These are phyloP conservation scores for Hyphopichia pseudoburtonii DNA, from an alignment of 1,139 yeast genomes.

Conservation along the genomic window DNA sequence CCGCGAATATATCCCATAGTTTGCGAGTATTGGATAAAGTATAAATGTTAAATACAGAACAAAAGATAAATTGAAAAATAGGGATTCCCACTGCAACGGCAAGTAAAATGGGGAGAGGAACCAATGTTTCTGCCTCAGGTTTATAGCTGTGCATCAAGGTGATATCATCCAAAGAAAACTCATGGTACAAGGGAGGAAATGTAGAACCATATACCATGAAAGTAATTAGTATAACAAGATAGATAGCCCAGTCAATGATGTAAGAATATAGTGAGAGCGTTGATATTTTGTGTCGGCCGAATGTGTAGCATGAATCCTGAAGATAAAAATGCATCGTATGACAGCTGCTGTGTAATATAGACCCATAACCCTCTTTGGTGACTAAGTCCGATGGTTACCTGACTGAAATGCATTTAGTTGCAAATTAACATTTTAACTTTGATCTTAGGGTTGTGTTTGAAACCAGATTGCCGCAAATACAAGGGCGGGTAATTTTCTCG, in stretches of 20 bases:
- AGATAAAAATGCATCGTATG: neutral
- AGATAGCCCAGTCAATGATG: slow-evolving; percentile 34
- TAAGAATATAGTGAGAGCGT: slow-evolving; percentile 32
- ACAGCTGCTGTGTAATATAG: no score
- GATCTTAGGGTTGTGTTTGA: neutral
- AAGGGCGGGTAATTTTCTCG: slow-evolving; percentile 2
- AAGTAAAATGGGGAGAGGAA: slow-evolving; percentile 28
- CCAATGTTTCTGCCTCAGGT: slow-evolving; percentile 26
- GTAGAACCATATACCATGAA: slow-evolving; percentile 32
- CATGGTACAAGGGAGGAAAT: slow-evolving; percentile 39
- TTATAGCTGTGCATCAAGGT: slow-evolving; percentile 32
- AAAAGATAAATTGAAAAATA: slow-evolving; percentile 22
- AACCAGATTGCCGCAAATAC: slow-evolving; percentile 6
- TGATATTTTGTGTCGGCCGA: slow-evolving; percentile 16
- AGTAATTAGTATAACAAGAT: slow-evolving; percentile 20
- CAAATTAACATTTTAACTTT: neutral
- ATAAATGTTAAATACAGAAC: slow-evolving; percentile 18
- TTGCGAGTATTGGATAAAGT: slow-evolving; percentile 22
- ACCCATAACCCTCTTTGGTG: no score
- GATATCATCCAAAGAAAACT: slow-evolving; percentile 37
- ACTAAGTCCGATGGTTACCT: no score
- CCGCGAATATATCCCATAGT: slow-evolving; percentile 44
- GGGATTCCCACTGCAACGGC: slow-evolving; percentile 36
- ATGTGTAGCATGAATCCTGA: slow-evolving; percentile 6
- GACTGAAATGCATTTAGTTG: no score